phyloP scores from a whole-genome alignment of 805 yeast species.

The Candida arabinofermentans region DNA sequence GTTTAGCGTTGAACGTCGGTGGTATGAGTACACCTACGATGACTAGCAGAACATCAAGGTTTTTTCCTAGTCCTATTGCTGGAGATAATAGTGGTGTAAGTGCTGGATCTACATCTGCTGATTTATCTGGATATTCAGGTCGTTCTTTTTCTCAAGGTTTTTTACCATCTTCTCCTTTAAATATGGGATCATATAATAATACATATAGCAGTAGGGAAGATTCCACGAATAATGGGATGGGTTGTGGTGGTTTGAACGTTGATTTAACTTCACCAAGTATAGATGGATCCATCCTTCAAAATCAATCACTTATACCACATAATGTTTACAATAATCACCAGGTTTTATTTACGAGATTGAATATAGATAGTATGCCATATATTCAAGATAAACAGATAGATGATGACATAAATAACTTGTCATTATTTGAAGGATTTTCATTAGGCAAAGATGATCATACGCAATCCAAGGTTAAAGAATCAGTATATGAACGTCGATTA shows the following conservation, averaged over 20 bases:
- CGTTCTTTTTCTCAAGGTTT: conserved; percentile 19
- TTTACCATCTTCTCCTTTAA: conserved; percentile 18
- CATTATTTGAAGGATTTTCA: too few species aligned
- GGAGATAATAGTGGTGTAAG: conserved; percentile 9
- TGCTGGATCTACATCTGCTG: conserved; percentile 6
- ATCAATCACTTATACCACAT: too few species aligned
- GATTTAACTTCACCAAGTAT: background rate
- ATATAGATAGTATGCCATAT: too few species aligned
- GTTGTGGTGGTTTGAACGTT: background rate
- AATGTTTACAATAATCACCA: too few species aligned
- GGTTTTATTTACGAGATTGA: too few species aligned
- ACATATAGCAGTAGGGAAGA: background rate
- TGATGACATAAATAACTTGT: too few species aligned
- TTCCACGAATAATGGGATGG: background rate
- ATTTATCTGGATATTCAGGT: background rate
- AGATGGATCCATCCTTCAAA: too few species aligned
- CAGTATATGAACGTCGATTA: too few species aligned
- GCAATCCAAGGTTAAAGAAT: conserved; percentile 1
- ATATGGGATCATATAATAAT: conserved; percentile 12
- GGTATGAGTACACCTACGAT: conserved; percentile 18
- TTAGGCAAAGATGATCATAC: too few species aligned
- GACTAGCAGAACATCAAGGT: conserved; percentile 27
- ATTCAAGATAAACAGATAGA: too few species aligned
- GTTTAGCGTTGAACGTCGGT: conserved; percentile 13
- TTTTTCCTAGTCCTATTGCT: conserved; percentile 32